phyloP scores from a whole-genome alignment of 306 rosid genomes.

The Cicer yamashitae region DNA sequence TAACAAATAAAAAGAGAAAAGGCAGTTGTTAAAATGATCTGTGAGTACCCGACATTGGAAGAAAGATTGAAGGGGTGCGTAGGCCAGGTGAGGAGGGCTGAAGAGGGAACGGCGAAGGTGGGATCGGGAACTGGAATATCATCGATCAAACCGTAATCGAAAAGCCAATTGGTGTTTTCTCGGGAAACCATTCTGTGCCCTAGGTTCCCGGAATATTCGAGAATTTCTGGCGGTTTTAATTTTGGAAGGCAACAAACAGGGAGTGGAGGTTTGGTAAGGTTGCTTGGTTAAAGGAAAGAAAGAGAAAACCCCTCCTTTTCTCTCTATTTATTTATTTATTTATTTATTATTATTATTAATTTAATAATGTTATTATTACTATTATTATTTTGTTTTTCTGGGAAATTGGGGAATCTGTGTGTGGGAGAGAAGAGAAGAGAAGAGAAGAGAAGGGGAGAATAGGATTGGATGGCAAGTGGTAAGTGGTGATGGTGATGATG shows the following conservation, averaged over 20 bases:
- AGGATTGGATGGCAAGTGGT: slow-evolving; percentile 37
- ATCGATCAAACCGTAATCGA: slow-evolving; percentile 77
- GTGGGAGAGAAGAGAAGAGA: no score
- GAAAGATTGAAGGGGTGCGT: slow-evolving; percentile 55
- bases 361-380: no score
- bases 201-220: slow-evolving; percentile 47
- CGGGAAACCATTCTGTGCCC: slow-evolving; percentile 78
- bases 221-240: slow-evolving; percentile 42
- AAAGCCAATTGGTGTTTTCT: slow-evolving; percentile 87
- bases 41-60: slow-evolving; percentile 63
- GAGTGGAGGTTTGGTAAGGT: not conserved
- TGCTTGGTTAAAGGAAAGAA: not conserved
- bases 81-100: slow-evolving; percentile 71
- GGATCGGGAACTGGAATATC: slow-evolving; percentile 70
- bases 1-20: not conserved
- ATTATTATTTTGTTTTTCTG: no score
- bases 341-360: no score
- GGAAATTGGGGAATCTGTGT: no score
- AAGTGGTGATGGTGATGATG: slow-evolving; percentile 38
- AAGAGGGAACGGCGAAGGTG: slow-evolving; percentile 56
- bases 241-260: slow-evolving; percentile 44
- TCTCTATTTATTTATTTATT: not conserved
- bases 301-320: not conserved
- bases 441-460: no score
- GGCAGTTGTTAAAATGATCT: slow-evolving; percentile 33